A percentile compares a stretch with the other conserved stretches of the same genome.
Conservation (phyloP, 2,329 filamentous ascomycete genomes). For the Tympanopsis confertula region DNA sequence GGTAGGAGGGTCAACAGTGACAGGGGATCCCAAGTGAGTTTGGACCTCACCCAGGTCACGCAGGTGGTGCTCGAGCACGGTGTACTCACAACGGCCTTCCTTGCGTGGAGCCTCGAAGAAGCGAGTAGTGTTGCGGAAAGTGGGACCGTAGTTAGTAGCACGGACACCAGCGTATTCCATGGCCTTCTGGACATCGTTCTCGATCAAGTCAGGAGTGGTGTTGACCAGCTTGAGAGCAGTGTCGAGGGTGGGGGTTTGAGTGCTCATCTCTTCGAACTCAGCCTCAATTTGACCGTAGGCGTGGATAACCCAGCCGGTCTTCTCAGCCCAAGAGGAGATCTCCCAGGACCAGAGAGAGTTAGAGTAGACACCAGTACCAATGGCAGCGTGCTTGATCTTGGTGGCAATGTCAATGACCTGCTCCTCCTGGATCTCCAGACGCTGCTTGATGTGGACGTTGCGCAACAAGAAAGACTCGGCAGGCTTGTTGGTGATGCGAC, state of each 20-base stretch:
- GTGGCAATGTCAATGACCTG: slow-evolving; percentile 13
- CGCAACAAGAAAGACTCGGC: slow-evolving; percentile 34
- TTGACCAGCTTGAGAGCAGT: slow-evolving; percentile 3
- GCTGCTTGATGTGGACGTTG: too few relatives aligned
- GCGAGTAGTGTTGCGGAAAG: slow-evolving; percentile 10
- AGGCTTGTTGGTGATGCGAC: too few relatives aligned
- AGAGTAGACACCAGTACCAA: slow-evolving; percentile 7
- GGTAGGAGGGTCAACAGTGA: slow-evolving; percentile 14
- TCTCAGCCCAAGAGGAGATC: slow-evolving; percentile 10
- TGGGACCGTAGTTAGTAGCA: slow-evolving; percentile 13
- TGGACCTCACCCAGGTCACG: slow-evolving; percentile 8
- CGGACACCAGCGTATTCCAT: slow-evolving; percentile 3
- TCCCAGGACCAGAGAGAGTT: too few relatives aligned
- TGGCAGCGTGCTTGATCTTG: slow-evolving; percentile 8
- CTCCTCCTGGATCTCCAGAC: too few relatives aligned
- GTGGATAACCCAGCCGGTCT: slow-evolving; percentile 10
- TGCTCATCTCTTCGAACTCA: slow-evolving; percentile 7
- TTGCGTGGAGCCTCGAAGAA: slow-evolving; percentile 11
- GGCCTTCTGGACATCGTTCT: slow-evolving; percentile 4
- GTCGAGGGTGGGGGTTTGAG: slow-evolving; percentile 7
- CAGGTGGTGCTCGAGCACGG: slow-evolving; percentile 9
- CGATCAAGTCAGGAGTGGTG: slow-evolving; percentile 2
- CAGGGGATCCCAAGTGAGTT: slow-evolving; percentile 12
- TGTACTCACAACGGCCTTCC: slow-evolving; percentile 8
- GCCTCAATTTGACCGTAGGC: slow-evolving; percentile 10